A percentile compares a stretch with the other conserved stretches of the same genome.
Conservation (phyloP, 2,329 filamentous ascomycete species). For the Zalaria sp. region DNA sequence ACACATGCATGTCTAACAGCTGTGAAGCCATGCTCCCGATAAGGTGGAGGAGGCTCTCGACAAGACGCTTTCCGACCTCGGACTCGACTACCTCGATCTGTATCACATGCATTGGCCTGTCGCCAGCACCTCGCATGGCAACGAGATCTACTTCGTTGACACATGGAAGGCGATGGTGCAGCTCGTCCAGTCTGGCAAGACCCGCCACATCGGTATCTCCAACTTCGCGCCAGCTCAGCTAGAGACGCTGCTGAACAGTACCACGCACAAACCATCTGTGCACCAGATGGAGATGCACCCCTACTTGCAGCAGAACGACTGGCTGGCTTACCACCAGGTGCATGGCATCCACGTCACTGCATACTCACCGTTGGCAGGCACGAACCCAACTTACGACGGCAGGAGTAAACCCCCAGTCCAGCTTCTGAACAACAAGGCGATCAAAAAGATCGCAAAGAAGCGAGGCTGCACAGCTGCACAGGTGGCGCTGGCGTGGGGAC, state of each 20-base stretch:
- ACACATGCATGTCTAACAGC: neutral
- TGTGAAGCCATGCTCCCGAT: constrained; percentile 13
- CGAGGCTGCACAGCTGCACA: constrained; percentile 31
- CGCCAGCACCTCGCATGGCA: constrained; percentile 8
- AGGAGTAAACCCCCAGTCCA: constrained; percentile 14
- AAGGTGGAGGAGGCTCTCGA: constrained; percentile 18
- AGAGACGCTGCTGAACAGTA: constrained; percentile 38
- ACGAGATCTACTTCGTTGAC: constrained; percentile 16
- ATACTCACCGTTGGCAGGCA: constrained; percentile 33
- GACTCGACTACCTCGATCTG: constrained; percentile 27
- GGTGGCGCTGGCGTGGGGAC: constrained; percentile 34
- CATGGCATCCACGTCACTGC: constrained; percentile 39
- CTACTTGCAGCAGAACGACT: constrained; percentile 44
- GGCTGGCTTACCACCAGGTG: constrained; percentile 35
- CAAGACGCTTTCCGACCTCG: constrained; percentile 24
- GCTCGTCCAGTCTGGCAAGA: constrained; percentile 44
- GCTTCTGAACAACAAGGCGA: constrained; percentile 28
- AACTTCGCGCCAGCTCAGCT: constrained; percentile 51
- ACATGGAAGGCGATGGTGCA: constrained; percentile 58
- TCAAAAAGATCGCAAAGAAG: constrained; percentile 23
- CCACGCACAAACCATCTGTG: constrained; percentile 48
- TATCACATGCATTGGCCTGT: constrained; percentile 34
- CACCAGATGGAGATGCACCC: constrained; percentile 79
- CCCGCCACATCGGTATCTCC: constrained; percentile 60
- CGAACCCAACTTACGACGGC: constrained; percentile 31